A percentile compares a stretch with the other conserved stretches of the same genome.
phyloP scores from a whole-genome alignment of 2,329 filamentous ascomycete species.

The Nemania sp. region DNA sequence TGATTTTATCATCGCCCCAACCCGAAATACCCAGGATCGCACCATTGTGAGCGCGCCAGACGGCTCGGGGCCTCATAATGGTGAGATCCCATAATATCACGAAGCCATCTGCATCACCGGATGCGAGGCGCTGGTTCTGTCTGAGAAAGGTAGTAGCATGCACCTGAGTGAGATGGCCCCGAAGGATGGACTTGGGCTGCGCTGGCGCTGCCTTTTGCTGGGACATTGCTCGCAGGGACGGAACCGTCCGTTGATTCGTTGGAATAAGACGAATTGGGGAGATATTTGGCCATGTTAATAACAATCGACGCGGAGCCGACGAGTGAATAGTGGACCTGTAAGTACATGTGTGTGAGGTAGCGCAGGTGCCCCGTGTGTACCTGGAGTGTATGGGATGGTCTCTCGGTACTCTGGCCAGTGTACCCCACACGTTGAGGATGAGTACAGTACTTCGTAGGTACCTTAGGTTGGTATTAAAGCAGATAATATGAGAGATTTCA shows the following conservation, averaged over 20 bases:
- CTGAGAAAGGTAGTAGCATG: slow-evolving; percentile 76
- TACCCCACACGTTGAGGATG: too few relatives aligned
- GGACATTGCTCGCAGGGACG: slow-evolving; percentile 28
- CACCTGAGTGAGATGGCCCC: slow-evolving; percentile 81
- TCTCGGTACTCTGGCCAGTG: too few relatives aligned
- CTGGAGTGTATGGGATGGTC: too few relatives aligned
- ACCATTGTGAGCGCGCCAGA: slow-evolving; percentile 84
- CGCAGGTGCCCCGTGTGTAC: too few relatives aligned
- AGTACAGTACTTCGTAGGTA: too few relatives aligned
- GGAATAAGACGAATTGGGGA: background rate
- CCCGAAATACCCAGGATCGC: slow-evolving; percentile 74
- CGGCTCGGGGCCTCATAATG: slow-evolving; percentile 77
- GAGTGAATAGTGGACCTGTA: too few relatives aligned
- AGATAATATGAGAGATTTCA: too few relatives aligned
- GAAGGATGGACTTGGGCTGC: slow-evolving; percentile 69
- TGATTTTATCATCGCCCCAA: slow-evolving; percentile 74
- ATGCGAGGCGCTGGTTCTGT: slow-evolving; percentile 75
- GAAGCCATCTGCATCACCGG: slow-evolving; percentile 89
- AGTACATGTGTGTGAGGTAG: too few relatives aligned
- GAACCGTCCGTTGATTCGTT: background rate
- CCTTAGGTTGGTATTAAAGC: too few relatives aligned
- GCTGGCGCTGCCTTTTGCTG: slow-evolving; percentile 40
- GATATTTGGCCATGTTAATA: too few relatives aligned
- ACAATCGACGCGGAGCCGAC: too few relatives aligned
- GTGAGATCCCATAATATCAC: slow-evolving; percentile 83